A percentile compares a stretch with the other conserved stretches of the same genome.
phyloP scores from a whole-genome alignment of 139 green algal genomes.

The Haematococcus sp. region DNA sequence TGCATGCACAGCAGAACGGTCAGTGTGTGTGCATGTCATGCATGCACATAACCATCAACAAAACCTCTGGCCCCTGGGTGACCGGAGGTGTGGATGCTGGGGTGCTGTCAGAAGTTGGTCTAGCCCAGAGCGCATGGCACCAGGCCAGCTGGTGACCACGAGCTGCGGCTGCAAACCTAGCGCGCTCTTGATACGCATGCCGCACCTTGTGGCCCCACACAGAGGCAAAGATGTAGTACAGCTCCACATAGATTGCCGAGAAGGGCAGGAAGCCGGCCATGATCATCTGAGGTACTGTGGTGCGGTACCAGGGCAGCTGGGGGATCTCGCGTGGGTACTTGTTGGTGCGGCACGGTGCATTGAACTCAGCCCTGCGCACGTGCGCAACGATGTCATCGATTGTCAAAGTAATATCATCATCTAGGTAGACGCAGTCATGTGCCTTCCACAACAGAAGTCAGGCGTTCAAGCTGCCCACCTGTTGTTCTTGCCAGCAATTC shows the following conservation, averaged over 20 bases:
- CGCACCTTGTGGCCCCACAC: slow-evolving; percentile 94
- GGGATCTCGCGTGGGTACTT: slow-evolving; percentile 91
- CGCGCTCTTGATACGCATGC: too few species aligned
- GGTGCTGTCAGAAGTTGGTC: background rate
- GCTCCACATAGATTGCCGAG: slow-evolving; percentile 97
- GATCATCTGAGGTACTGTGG: slow-evolving; percentile 81
- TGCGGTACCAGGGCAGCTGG: slow-evolving; percentile 87
- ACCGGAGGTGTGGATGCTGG: background rate
- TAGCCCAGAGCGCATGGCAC: too few species aligned
- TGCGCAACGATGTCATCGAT: background rate
- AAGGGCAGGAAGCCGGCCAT: slow-evolving; percentile 96
- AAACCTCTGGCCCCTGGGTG: too few species aligned
- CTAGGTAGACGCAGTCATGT: too few species aligned
- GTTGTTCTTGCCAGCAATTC: slow-evolving; percentile 70
- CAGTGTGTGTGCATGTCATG: too few species aligned
- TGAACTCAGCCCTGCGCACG: slow-evolving; percentile 38
- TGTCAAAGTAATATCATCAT: background rate
- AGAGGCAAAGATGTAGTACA: slow-evolving; percentile 96
- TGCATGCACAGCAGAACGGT: background rate
- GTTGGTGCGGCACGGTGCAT: slow-evolving; percentile 77
- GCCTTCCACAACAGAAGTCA: too few species aligned
- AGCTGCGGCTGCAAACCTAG: too few species aligned
- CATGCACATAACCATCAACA: too few species aligned
- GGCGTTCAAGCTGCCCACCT: slow-evolving; percentile 32
- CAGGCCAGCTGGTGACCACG: background rate